phyloP scores from a whole-genome alignment of 768 basidiomycete species.

The Tricholoma flavovirens region DNA sequence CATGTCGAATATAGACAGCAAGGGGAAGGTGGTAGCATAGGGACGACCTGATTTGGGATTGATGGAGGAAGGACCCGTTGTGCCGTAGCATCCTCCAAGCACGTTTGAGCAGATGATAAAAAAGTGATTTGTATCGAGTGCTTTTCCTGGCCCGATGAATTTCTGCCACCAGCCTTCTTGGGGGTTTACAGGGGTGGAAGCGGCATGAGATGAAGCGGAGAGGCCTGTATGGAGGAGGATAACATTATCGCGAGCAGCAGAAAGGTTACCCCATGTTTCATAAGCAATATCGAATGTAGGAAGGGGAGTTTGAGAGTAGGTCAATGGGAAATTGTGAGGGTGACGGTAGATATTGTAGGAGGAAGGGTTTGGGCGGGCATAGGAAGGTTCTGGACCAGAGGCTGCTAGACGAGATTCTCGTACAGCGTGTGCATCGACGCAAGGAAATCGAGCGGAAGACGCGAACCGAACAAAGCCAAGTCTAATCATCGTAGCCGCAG shows the following conservation, averaged over 20 bases:
- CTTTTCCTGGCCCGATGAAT: constrained; percentile 93
- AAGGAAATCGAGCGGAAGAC: constrained; percentile 48
- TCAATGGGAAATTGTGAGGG: constrained; percentile 53
- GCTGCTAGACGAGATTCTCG: constrained; percentile 51
- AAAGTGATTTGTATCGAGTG: constrained; percentile 88
- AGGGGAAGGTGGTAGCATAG: constrained; percentile 89
- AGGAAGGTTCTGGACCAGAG: constrained; percentile 76
- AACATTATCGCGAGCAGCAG: constrained; percentile 71
- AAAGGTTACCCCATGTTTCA: constrained; percentile 95
- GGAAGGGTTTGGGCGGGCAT: constrained; percentile 71
- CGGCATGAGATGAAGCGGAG: constrained; percentile 93
- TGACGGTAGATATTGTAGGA: constrained; percentile 72
- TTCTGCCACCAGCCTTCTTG: constrained; percentile 97
- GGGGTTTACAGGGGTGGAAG: constrained; percentile 70
- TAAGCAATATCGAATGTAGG: constrained; percentile 85
- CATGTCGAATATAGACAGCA: constrained; percentile 96
- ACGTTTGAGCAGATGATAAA: constrained; percentile 96
- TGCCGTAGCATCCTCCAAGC: constrained; percentile 95
- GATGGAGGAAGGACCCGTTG: constrained; percentile 87
- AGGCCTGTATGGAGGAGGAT: constrained; percentile 96
- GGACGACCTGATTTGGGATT: constrained; percentile 62
- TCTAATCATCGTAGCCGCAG: not conserved
- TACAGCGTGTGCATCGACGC: constrained; percentile 76
- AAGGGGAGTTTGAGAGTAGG: constrained; percentile 45
- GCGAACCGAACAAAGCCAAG: not conserved